Percentiles rank a stretch among this genome's conserved stretches.
Conservation (phyloP, 2,329 filamentous ascomycete genomes). For the Phaeosphaeriaceae sp. region DNA sequence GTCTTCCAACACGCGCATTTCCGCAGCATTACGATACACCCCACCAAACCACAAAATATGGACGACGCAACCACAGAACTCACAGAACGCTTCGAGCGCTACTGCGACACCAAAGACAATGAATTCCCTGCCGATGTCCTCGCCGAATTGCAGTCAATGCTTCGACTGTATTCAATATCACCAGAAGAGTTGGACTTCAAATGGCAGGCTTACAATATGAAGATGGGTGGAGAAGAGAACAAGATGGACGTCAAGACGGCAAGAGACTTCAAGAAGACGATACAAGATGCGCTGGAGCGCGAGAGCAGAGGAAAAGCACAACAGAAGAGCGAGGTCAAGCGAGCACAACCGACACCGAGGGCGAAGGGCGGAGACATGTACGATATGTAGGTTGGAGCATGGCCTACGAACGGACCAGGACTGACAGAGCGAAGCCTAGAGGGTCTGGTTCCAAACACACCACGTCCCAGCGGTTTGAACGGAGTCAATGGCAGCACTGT, state of each 20-base stretch:
- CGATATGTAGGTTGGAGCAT: conserved; percentile 67
- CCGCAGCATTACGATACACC: conserved; percentile 2
- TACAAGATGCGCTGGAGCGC: conserved; percentile 84
- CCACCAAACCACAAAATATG: conserved; percentile 47
- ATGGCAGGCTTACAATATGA: conserved; percentile 98
- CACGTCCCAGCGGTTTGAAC: conserved; percentile 47
- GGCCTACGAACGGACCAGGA: not conserved
- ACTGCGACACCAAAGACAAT: conserved; percentile 55
- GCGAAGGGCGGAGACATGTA: conserved; percentile 71
- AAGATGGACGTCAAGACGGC: conserved; percentile 74
- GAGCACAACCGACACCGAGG: conserved; percentile 66
- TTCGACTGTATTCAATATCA: conserved; percentile 80
- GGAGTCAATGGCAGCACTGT: conserved; percentile 55
- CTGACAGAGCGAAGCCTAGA: conserved; percentile 51
- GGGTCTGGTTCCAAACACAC: conserved; percentile 55
- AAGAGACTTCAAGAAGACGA: conserved; percentile 81
- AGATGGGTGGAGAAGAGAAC: conserved; percentile 84
- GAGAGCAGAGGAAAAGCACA: conserved; percentile 73
- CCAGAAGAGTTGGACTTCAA: conserved; percentile 94
- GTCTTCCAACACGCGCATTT: conserved; percentile 28
- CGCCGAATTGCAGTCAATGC: conserved; percentile 82
- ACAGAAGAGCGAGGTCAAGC: conserved; percentile 67
- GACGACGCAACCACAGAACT: conserved; percentile 60
- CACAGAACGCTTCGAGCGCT: conserved; percentile 69
- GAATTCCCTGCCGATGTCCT: conserved; percentile 78